Conservation (phyloP, 768 basidiomycete species). For the Auriscalpium orientale region DNA sequence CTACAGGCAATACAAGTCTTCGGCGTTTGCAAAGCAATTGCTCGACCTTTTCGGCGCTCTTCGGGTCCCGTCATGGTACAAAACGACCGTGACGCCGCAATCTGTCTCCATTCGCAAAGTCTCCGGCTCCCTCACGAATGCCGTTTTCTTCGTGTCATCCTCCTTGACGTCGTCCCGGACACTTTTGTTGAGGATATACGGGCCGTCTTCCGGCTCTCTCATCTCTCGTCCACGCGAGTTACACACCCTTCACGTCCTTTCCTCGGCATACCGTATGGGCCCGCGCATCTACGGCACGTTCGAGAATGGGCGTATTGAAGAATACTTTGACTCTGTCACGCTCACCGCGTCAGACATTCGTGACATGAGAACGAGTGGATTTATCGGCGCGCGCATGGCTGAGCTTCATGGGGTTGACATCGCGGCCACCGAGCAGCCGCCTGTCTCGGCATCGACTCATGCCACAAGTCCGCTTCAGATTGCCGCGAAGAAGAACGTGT, state of each 20-base stretch:
- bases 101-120: slow-evolving; percentile 66
- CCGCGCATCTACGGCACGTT: slow-evolving; percentile 93
- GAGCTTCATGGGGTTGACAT: slow-evolving; percentile 93
- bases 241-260: slow-evolving; percentile 81
- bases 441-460: slow-evolving; percentile 30
- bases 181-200: slow-evolving; percentile 87
- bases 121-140: slow-evolving; percentile 90
- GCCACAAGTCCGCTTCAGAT: slow-evolving; percentile 44
- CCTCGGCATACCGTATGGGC: slow-evolving; percentile 81
- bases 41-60: slow-evolving; percentile 49
- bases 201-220: slow-evolving; percentile 75
- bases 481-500: slow-evolving; percentile 58
- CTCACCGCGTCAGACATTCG: slow-evolving; percentile 74
- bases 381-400: slow-evolving; percentile 92
- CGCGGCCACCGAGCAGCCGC: slow-evolving; percentile 46
- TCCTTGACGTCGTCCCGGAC: slow-evolving; percentile 47
- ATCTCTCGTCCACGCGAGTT: slow-evolving; percentile 87
- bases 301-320: slow-evolving; percentile 89
- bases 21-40: slow-evolving; percentile 45
- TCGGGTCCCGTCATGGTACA: slow-evolving; percentile 52
- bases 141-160: slow-evolving; percentile 93
- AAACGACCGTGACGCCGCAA: slow-evolving; percentile 36
- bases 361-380: slow-evolving; percentile 65
- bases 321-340: slow-evolving; percentile 87
- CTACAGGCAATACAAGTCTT: slow-evolving; percentile 58